Evolutionary conservation across 768 basidiomycete genomes (phyloP).

Genomic region (Albatrellus ellisii): DNA sequence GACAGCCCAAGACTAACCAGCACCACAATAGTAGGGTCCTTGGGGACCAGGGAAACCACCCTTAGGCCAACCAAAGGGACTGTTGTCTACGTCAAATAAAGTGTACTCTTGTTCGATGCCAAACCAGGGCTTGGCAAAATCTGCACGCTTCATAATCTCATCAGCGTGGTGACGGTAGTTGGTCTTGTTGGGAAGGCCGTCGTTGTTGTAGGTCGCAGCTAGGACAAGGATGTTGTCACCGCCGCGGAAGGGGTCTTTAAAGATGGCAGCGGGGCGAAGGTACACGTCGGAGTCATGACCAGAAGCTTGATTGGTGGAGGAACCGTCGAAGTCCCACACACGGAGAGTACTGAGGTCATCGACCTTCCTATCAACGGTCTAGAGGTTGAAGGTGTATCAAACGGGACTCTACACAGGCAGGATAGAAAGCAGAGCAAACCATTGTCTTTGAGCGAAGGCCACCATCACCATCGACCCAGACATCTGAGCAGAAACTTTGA

Average conservation of each 20-base stretch:
- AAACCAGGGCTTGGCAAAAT: slow-evolving; percentile 82
- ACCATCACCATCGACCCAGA: slow-evolving; percentile 95
- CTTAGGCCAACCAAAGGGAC: slow-evolving; percentile 94
- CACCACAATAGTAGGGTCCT: slow-evolving; percentile 99
- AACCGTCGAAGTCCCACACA: slow-evolving; percentile 99
- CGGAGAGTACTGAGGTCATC: slow-evolving; percentile 85
- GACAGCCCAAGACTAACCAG: slow-evolving; percentile 42
- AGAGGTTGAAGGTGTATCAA: slow-evolving; percentile 8
- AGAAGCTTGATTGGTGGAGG: slow-evolving; percentile 94
- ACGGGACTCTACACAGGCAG: no score
- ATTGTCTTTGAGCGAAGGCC: slow-evolving; percentile 96
- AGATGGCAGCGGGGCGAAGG: slow-evolving; percentile 93
- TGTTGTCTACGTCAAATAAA: slow-evolving; percentile 84
- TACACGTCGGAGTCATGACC: slow-evolving; percentile 95
- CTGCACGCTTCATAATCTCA: slow-evolving; percentile 92
- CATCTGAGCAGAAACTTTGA: slow-evolving; percentile 40
- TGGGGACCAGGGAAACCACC: slow-evolving; percentile 99
- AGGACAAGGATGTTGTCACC: slow-evolving; percentile 97
- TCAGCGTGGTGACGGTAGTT: slow-evolving; percentile 91
- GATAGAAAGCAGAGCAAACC: slow-evolving; percentile 30
- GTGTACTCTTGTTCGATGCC: slow-evolving; percentile 99
- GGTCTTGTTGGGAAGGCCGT: slow-evolving; percentile 94
- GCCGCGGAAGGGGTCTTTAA: slow-evolving; percentile 98
- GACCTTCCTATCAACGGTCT: slow-evolving; percentile 84
- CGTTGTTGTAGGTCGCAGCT: slow-evolving; percentile 96